phyloP scores from a whole-genome alignment of 345 rosid genomes.

The Populus nigra region DNA sequence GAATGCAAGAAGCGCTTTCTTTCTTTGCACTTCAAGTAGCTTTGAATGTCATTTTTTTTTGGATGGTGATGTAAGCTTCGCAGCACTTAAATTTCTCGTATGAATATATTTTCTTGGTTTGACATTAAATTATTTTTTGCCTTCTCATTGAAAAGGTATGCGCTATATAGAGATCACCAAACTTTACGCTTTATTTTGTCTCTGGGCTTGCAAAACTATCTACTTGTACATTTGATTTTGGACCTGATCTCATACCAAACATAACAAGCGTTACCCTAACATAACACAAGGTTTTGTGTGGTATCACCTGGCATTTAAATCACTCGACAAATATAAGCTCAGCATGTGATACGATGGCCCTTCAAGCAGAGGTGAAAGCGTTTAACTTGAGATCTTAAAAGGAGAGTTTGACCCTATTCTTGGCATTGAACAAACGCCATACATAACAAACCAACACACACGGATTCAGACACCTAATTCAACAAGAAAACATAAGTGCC shows the following conservation, averaged over 20 bases:
- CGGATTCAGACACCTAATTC: no score
- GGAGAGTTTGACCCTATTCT: no score
- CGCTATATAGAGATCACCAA: background rate
- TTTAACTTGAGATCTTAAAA: no score
- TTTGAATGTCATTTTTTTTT: conserved; percentile 10
- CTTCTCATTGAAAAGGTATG: background rate
- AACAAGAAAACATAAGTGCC: no score
- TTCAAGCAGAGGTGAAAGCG: no score
- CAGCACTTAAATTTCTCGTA: conserved; percentile 33
- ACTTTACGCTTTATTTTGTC: background rate
- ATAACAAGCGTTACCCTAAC: no score
- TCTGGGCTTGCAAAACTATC: background rate
- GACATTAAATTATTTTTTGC: background rate
- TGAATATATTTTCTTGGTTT: conserved; percentile 34
- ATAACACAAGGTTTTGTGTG: no score
- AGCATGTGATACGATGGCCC: no score
- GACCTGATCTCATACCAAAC: background rate
- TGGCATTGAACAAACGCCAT: no score
- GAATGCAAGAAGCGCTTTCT: conserved; percentile 36
- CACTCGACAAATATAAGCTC: no score
- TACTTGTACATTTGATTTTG: background rate
- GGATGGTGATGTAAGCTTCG: conserved; percentile 35
- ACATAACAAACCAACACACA: no score
- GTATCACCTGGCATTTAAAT: no score
- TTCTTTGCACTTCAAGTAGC: conserved; percentile 34